Evolutionary conservation across 2,329 filamentous ascomycete genomes (phyloP).

Genomic region (Cordyceps cateniannulata): DNA sequence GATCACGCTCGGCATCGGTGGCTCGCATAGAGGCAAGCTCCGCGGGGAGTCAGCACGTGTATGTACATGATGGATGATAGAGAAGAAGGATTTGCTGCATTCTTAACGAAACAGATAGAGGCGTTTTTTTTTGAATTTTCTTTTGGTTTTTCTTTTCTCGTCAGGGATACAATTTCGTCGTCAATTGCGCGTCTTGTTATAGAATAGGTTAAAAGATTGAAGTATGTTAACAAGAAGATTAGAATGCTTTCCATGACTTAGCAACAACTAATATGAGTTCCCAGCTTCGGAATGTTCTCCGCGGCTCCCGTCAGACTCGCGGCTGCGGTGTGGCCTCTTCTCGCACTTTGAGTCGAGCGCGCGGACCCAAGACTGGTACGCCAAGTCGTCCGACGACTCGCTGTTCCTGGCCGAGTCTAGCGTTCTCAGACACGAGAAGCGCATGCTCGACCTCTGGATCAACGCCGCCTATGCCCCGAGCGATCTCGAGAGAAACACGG

Average conservation of each 20-base stretch:
- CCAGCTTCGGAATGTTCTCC: too few species aligned
- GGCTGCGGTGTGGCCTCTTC: not conserved
- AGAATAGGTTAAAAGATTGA: conserved; percentile 2
- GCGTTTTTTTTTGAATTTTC: conserved; percentile 3
- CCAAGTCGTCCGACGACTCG: not conserved
- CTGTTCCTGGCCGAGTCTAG: not conserved
- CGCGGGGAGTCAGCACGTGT: not conserved
- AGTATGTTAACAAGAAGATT: not conserved
- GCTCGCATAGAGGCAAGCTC: not conserved
- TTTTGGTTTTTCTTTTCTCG: not conserved
- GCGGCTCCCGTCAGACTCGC: not conserved
- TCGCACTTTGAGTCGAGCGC: not conserved
- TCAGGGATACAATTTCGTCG: not conserved
- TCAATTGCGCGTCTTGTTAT: not conserved
- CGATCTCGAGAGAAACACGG: not conserved
- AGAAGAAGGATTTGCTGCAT: not conserved
- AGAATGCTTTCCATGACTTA: too few species aligned
- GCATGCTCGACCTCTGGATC: not conserved
- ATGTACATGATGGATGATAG: not conserved
- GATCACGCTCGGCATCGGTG: not conserved
- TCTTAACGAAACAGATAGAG: not conserved
- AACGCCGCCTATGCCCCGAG: too few species aligned
- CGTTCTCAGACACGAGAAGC: not conserved
- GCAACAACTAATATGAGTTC: too few species aligned
- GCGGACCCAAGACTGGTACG: not conserved